Conservation (phyloP, 768 basidiomycete genomes). For the Russula emetica region DNA sequence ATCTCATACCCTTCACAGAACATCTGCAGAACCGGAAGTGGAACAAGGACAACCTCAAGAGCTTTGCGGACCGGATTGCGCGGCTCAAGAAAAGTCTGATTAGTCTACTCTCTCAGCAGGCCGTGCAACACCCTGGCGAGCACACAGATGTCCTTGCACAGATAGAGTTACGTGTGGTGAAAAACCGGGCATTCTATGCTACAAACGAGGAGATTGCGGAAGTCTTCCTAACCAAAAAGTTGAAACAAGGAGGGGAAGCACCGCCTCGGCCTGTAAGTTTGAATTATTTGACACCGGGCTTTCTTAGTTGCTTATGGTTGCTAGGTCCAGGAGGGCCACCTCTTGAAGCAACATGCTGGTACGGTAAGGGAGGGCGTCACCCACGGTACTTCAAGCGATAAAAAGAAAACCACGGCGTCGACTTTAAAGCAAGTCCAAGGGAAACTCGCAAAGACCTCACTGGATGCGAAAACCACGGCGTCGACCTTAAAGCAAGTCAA, state of each 20-base stretch:
- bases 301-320: background rate
- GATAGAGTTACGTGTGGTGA: conserved; percentile 2
- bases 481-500: conserved; percentile 5
- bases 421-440: conserved; percentile 1
- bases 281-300: too few species aligned
- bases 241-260: conserved; percentile 13
- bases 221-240: conserved; percentile 1
- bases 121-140: conserved; percentile 1
- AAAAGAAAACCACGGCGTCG: conserved; percentile 1
- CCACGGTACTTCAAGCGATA: background rate
- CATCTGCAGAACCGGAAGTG: conserved; percentile 8
- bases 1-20: background rate
- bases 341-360: conserved; percentile 8
- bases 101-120: conserved; percentile 17
- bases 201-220: conserved; percentile 1
- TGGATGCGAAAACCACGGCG: too few species aligned
- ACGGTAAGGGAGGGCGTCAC: conserved; percentile 6
- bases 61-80: conserved; percentile 4
- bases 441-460: background rate
- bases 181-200: conserved; percentile 2
- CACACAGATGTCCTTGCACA: conserved; percentile 8
- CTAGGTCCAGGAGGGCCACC: conserved; percentile 1
- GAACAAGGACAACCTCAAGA: background rate
- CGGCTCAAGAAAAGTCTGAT: background rate
- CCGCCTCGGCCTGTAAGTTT: conserved; percentile 3